Percentiles rank a stretch among this genome's conserved stretches.
Evolutionary conservation across 495 filamentous ascomycete genomes (phyloP).

Genomic region (Penicillium ochrochloron): DNA sequence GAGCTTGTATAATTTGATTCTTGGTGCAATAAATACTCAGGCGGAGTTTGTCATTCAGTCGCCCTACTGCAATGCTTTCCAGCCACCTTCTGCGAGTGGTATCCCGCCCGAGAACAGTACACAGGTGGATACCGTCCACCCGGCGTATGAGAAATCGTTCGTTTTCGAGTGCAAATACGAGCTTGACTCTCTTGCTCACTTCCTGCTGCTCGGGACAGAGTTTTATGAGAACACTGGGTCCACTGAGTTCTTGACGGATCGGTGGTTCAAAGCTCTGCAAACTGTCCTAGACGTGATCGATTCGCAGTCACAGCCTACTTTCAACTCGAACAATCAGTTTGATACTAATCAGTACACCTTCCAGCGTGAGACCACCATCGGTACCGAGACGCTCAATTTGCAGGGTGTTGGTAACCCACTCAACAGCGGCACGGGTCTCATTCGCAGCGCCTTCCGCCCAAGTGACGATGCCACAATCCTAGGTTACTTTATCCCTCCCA

Average conservation of each 20-base stretch:
- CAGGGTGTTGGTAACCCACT: conserved; percentile 88
- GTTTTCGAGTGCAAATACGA: conserved; percentile 99
- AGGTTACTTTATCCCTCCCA: conserved; percentile 94
- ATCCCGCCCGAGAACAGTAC: conserved; percentile 71
- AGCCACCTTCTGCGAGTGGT: conserved; percentile 83
- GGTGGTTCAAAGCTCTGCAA: conserved; percentile 82
- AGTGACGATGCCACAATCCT: conserved; percentile 97
- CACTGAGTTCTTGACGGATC: conserved; percentile 71
- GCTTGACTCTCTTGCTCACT: conserved; percentile 91
- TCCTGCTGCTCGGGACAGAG: conserved; percentile 82
- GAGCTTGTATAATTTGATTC: conserved; percentile 74
- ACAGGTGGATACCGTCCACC: conserved; percentile 83
- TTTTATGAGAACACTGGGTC: conserved; percentile 83
- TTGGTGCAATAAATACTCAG: conserved; percentile 97
- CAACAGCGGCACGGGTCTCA: conserved; percentile 78
- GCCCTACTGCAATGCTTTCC: conserved; percentile 98
- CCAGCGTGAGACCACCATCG: conserved; percentile 73
- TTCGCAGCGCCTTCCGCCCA: conserved; percentile 93
- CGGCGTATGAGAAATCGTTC: conserved; percentile 75
- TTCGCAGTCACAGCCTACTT: conserved; percentile 79
- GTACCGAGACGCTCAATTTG: conserved; percentile 89
- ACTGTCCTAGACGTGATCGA: conserved; percentile 75
- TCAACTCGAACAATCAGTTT: conserved; percentile 66
- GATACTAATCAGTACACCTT: conserved; percentile 83
- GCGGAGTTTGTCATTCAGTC: conserved; percentile 91